Conservation (phyloP, 164 flowering plant genomes). For the Vitis riparia region DNA sequence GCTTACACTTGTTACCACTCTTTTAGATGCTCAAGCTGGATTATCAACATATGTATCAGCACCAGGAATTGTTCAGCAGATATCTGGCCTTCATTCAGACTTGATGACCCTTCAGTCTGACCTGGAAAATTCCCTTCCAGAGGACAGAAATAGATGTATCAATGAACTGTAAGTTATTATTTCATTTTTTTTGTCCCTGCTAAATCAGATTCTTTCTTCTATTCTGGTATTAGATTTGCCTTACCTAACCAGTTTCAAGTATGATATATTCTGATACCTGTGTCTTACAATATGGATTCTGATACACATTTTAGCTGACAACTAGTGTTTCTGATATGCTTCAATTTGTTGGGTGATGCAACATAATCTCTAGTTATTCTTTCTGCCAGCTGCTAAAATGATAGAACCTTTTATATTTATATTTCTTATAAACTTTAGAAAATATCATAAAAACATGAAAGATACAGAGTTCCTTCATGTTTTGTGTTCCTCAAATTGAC, state of each 20-base stretch:
- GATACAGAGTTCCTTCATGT: too few species aligned
- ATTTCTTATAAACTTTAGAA: not conserved
- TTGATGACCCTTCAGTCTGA: constrained; percentile 76
- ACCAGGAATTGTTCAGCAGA: constrained; percentile 94
- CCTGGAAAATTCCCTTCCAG: constrained; percentile 87
- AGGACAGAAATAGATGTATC: constrained; percentile 84
- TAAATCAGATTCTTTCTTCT: not conserved
- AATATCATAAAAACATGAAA: not conserved
- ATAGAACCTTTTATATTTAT: not conserved
- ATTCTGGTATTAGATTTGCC: not conserved
- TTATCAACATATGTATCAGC: constrained; percentile 90
- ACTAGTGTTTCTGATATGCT: not conserved
- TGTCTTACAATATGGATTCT: not conserved
- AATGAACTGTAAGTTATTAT: constrained; percentile 80
- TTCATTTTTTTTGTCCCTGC: not conserved
- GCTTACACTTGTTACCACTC: not conserved
- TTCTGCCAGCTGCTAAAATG: not conserved
- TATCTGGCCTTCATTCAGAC: constrained; percentile 81
- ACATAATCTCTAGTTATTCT: not conserved
- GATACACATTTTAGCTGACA: not conserved
- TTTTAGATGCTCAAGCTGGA: constrained; percentile 74
- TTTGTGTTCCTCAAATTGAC: not conserved
- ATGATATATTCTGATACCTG: not conserved
- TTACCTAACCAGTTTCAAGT: not conserved
- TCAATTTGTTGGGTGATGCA: not conserved